Evolutionary conservation across 345 rosid genomes (phyloP).

Genomic region (Mercurialis annua): DNA sequence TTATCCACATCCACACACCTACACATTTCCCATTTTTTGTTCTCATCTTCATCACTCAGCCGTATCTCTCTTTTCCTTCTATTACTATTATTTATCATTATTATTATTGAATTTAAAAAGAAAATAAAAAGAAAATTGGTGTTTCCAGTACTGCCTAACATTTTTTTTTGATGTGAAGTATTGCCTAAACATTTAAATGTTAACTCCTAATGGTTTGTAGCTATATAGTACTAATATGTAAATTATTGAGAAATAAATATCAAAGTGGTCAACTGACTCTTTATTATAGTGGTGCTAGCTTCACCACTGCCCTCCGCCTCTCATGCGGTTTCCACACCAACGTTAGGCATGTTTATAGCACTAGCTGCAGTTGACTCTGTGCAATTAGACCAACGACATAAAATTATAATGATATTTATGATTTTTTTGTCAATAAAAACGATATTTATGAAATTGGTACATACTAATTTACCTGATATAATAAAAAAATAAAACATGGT

Average conservation of each 20-base stretch:
- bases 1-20: conserved; percentile 8
- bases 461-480: background rate
- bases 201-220: too few species aligned
- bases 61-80: background rate
- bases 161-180: too few species aligned
- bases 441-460: background rate
- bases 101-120: background rate
- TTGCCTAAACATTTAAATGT: too few species aligned
- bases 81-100: background rate
- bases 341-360: background rate
- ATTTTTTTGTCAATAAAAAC: too few species aligned
- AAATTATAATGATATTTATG: background rate
- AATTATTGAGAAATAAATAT: too few species aligned
- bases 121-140: background rate
- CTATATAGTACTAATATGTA: too few species aligned
- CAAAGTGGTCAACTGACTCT: too few species aligned
- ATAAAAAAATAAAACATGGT: too few species aligned
- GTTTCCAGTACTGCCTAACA: background rate
- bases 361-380: background rate
- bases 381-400: background rate
- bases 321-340: conserved; percentile 1
- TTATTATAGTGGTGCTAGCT: too few species aligned
- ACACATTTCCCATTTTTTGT: background rate
- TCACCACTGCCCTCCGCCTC: background rate
- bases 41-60: background rate